Evolutionary conservation across 2,329 filamentous ascomycete genomes (phyloP).

Genomic region (Fusarium verticillioides): DNA sequence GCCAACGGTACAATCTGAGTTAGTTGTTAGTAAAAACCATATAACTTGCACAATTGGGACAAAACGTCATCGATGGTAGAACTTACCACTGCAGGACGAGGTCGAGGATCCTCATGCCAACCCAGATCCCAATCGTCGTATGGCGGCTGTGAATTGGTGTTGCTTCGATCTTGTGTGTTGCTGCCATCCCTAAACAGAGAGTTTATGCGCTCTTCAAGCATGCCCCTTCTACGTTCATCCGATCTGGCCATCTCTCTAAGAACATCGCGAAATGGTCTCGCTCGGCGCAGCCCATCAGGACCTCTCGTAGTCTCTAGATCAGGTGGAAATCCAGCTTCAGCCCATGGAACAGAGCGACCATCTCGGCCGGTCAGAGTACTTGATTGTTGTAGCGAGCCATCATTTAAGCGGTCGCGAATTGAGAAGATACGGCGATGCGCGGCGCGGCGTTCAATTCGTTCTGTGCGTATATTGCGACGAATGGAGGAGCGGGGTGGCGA

Average conservation of each 20-base stretch:
- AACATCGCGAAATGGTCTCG: conserved; percentile 41
- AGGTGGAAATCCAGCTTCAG: conserved; percentile 25
- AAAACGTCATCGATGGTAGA: background rate
- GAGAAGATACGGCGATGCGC: conserved; percentile 45
- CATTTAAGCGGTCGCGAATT: conserved; percentile 39
- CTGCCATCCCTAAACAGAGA: conserved; percentile 37
- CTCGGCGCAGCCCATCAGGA: conserved; percentile 10
- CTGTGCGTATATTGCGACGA: conserved; percentile 50
- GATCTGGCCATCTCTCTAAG: conserved; percentile 42
- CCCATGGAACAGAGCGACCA: conserved; percentile 38
- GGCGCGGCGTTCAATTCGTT: conserved; percentile 49
- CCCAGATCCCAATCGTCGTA: conserved; percentile 36
- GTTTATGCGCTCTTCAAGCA: conserved; percentile 45
- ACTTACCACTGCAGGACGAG: conserved; percentile 42
- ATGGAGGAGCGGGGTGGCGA: conserved; percentile 55
- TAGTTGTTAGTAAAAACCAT: conserved; percentile 2
- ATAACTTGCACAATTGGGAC: background rate
- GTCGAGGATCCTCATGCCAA: conserved; percentile 40
- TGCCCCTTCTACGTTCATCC: conserved; percentile 41
- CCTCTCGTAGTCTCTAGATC: conserved; percentile 22
- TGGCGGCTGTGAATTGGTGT: background rate
- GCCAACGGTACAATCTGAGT: conserved; percentile 14
- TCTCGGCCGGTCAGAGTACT: conserved; percentile 13
- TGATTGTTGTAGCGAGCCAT: conserved; percentile 14
- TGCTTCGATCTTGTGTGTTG: conserved; percentile 25